Conservation (phyloP, 148 eudicot species). For the Cornus suecica region DNA sequence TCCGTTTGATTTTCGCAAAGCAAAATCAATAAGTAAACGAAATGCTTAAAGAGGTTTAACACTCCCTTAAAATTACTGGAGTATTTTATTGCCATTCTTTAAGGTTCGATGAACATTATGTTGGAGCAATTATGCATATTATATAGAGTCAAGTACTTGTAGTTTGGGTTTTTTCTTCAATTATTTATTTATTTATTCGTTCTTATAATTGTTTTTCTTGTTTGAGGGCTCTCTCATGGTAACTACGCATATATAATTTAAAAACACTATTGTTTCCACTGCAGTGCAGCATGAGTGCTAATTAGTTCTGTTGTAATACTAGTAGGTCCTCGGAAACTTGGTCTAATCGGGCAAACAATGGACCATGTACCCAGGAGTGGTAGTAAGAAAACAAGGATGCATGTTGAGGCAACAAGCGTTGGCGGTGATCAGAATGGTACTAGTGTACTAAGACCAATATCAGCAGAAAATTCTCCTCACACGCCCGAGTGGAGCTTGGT, state of each 20-base stretch:
- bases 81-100: background rate
- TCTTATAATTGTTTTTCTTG: no score
- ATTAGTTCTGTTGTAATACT: constrained; percentile 11
- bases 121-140: background rate
- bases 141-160: background rate
- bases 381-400: constrained; percentile 5
- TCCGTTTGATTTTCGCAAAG: background rate
- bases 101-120: background rate
- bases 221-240: background rate
- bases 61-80: no score
- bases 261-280: background rate
- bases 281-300: constrained; percentile 8
- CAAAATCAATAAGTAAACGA: background rate
- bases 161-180: background rate
- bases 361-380: constrained; percentile 7
- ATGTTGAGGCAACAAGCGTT: background rate
- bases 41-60: background rate
- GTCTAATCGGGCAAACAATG: constrained; percentile 12
- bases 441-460: background rate
- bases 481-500: constrained; percentile 29
- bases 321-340: constrained; percentile 5
- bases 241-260: background rate
- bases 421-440: background rate
- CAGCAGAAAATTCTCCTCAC: constrained; percentile 11
- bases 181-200: no score